These are phyloP conservation scores for Leucocoprinus birnbaumii DNA, from an alignment of 768 basidiomycete genomes.

Conservation along the genomic window DNA sequence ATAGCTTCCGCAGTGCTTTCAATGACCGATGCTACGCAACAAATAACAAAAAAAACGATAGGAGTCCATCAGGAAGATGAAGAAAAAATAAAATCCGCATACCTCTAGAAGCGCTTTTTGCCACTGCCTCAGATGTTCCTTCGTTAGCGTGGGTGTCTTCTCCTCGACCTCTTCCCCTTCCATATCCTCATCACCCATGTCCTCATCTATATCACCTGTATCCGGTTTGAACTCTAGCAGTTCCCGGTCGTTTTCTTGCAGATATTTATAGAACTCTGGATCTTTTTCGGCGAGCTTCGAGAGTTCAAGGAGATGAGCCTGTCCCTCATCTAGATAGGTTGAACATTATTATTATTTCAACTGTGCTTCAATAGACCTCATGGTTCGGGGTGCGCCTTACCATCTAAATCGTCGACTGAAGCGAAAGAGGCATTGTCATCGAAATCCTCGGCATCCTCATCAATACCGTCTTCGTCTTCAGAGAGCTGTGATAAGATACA, in stretches of 20 bases:
- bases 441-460: conserved; percentile 41
- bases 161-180: conserved; percentile 49
- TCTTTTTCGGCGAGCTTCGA: conserved; percentile 92
- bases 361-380: not conserved
- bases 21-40: conserved; percentile 89
- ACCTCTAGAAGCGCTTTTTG: conserved; percentile 88
- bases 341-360: too few species aligned
- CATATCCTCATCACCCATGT: conserved; percentile 43
- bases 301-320: conserved; percentile 75
- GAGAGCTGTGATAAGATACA: conserved; percentile 19
- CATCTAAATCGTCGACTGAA: conserved; percentile 77
- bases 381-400: conserved; percentile 12
- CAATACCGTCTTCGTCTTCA: conserved; percentile 20
- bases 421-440: conserved; percentile 68
- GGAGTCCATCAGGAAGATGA: not conserved
- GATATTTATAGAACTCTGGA: conserved; percentile 98
- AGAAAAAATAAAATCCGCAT: conserved; percentile 16
- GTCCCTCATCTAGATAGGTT: conserved; percentile 58
- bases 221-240: conserved; percentile 76
- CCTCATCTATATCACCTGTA: conserved; percentile 34
- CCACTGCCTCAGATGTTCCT: conserved; percentile 73
- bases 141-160: conserved; percentile 60
- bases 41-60: too few species aligned
- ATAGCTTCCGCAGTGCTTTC: conserved; percentile 74
- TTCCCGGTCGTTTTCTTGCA: conserved; percentile 93